Conservation (phyloP, 257 asterid genomes). For the Solanum appendiculatum region DNA sequence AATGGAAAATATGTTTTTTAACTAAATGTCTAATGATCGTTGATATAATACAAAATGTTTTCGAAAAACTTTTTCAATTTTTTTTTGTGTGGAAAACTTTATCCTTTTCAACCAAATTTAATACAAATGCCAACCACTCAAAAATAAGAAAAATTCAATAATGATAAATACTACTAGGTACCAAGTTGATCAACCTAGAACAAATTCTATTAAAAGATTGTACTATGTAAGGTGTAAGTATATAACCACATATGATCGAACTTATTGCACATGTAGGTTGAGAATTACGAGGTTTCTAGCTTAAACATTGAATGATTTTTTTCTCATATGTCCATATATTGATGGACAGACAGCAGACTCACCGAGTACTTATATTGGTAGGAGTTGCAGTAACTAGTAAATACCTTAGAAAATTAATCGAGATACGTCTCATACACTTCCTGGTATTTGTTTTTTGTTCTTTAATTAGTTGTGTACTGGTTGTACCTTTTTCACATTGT, state of each 20-base stretch:
- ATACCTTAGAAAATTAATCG: background rate
- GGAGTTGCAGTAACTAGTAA: fast-evolving
- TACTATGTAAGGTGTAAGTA: background rate
- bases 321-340: no score
- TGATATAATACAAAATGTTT: background rate
- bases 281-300: fast-evolving
- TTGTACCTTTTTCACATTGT: background rate
- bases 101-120: background rate
- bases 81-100: background rate
- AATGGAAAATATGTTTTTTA: no score
- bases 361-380: background rate
- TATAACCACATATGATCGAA: background rate
- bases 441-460: background rate
- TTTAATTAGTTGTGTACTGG: background rate
- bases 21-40: no score
- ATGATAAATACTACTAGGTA: background rate
- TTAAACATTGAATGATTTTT: background rate
- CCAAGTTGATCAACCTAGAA: background rate
- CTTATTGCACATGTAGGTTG: background rate
- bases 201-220: background rate
- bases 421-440: no score
- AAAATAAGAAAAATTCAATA: background rate
- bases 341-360: background rate
- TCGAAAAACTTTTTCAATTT: no score
- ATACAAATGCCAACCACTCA: background rate